Evolutionary conservation across 106 monocot genomes (phyloP), one percentile per base, ranked within the genome.

Genomic region (Platanthera guangdongensis): DNA sequence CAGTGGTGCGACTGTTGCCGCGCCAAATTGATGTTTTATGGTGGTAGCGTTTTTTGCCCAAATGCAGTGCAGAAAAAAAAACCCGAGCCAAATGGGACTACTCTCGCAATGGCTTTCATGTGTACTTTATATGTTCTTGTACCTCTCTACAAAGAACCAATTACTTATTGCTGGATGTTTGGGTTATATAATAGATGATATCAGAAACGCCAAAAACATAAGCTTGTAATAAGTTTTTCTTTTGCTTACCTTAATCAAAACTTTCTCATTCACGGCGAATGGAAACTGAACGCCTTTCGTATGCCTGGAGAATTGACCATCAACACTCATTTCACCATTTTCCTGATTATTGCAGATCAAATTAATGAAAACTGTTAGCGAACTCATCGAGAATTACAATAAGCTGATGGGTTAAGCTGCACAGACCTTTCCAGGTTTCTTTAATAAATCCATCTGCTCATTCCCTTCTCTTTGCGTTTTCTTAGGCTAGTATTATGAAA

Each of bases 281-380:
- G 92, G 92, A 79, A 83, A 95, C 57, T 88, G 92, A 76, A 90
- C 90, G 13, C 95, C 95, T 84, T 85, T 92, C 16, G 57, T 11
- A 39, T 81, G 87, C 74, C 86, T 82, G 47, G 76, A 59, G 60
- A 76, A 77, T 74, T 88, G 86, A 68, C 83, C 79, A 76, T 95
- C 88, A 71, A 73, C 65, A 69, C 76, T 51, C 50, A 86, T 77
- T 71, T 88, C 92, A 54, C 92, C 84, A 88, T 88, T 88, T 74
- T 90, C 92, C 95, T 95, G 77, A 73, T 71, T 45, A 76, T 19
- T 14, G n/a, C n/a, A 67, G 5, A 39, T 39, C 39, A 39, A 75
- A 25, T 47, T 53, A 74, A 65, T 2, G 65, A 32, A 65, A 60
- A 59, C 49, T 10, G 76, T 50, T 39, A 73, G 8, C 48, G 1